Evolutionary conservation across 1,284 basidiomycete genomes (phyloP).

Genomic region (Golubevia pallescens): DNA sequence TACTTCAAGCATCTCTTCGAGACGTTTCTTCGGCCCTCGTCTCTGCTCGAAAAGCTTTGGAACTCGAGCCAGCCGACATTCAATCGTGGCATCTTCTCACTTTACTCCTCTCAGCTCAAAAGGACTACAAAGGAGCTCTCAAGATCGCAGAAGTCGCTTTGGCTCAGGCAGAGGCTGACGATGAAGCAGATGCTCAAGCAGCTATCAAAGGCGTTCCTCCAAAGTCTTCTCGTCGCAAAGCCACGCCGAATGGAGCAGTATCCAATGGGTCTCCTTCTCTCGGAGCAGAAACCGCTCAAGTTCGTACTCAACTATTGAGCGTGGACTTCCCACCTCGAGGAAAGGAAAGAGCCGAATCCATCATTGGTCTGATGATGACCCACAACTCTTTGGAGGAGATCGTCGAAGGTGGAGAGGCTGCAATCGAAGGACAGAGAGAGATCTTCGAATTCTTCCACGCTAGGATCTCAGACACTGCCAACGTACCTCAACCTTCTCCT

Average conservation of each 20-base stretch:
- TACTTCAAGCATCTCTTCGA: conserved; percentile 76
- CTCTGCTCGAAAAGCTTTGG: conserved; percentile 77
- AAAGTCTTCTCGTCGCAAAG: not conserved
- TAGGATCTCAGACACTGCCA: conserved; percentile 22
- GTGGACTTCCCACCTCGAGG: conserved; percentile 50
- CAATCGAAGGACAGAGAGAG: conserved; percentile 53
- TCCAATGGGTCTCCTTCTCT: not conserved
- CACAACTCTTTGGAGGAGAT: conserved; percentile 57
- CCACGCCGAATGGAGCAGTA: conserved; percentile 3
- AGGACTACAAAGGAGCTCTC: conserved; percentile 80
- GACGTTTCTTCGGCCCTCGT: conserved; percentile 75
- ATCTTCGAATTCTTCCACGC: conserved; percentile 54
- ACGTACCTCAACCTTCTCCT: not conserved
- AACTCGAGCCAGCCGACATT: conserved; percentile 75
- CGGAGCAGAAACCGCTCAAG: not conserved
- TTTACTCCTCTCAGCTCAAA: conserved; percentile 77
- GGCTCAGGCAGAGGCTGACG: conserved; percentile 48
- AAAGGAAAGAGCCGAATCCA: conserved; percentile 41
- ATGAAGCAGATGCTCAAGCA: conserved; percentile 21
- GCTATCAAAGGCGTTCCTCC: not conserved
- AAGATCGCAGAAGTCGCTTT: conserved; percentile 76
- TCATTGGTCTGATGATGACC: conserved; percentile 52
- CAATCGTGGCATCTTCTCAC: conserved; percentile 91
- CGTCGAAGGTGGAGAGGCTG: conserved; percentile 48
- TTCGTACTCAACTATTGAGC: not conserved